phyloP scores from a whole-genome alignment of 2,329 filamentous ascomycete species.

The Emmonsiellopsis sp. region DNA sequence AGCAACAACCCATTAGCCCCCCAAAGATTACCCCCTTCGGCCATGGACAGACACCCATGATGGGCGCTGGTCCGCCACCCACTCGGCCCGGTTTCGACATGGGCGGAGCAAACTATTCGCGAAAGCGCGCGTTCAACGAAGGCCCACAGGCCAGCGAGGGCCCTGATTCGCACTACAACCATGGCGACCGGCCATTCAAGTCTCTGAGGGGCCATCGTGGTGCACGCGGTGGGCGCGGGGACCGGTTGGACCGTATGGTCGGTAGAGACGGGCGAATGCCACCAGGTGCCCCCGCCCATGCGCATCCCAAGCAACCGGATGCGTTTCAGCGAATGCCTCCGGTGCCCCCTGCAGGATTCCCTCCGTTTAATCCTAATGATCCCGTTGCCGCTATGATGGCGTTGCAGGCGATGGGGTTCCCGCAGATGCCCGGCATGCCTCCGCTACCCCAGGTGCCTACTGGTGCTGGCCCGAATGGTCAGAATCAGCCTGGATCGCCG shows the following conservation, averaged over 20 bases:
- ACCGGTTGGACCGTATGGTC: conserved; percentile 17
- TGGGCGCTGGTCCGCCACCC: neutral
- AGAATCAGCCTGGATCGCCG: conserved; percentile 20
- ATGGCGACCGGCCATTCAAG: conserved; percentile 40
- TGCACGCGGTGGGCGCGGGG: conserved; percentile 10
- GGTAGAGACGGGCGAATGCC: conserved; percentile 29
- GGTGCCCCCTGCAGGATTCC: conserved; percentile 36
- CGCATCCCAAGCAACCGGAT: conserved; percentile 14
- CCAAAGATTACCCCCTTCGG: conserved; percentile 15
- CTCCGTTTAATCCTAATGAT: conserved; percentile 46
- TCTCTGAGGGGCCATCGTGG: conserved; percentile 31
- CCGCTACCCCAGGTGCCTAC: conserved; percentile 26
- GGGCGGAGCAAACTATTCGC: conserved; percentile 22
- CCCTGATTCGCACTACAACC: conserved; percentile 30
- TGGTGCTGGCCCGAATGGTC: neutral
- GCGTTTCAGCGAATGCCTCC: conserved; percentile 32
- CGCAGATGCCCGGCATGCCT: conserved; percentile 40
- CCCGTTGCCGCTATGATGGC: conserved; percentile 47
- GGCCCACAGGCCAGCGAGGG: conserved; percentile 38
- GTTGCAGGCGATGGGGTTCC: conserved; percentile 45
- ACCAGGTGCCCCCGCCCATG: neutral
- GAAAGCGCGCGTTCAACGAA: conserved; percentile 47
- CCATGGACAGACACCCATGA: conserved; percentile 5
- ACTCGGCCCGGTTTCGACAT: conserved; percentile 14
- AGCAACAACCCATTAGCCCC: conserved; percentile 8